These are phyloP conservation scores for Lotus japonicus DNA, from an alignment of 306 rosid genomes.

Conservation along the genomic window DNA sequence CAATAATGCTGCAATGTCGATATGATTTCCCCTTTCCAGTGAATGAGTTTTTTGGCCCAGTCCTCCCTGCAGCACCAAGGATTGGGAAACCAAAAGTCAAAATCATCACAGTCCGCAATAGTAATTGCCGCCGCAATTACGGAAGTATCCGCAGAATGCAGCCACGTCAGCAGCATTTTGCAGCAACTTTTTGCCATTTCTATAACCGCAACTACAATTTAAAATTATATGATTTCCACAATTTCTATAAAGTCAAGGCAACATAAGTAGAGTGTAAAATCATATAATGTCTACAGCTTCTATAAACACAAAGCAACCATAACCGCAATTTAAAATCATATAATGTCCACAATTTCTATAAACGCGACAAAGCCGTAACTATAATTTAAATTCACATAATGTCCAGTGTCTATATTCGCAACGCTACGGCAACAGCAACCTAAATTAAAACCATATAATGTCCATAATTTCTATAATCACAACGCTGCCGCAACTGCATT, in stretches of 20 bases:
- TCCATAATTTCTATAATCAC: not conserved
- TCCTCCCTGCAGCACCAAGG: conserved; percentile 59
- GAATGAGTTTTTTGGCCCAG: conserved; percentile 80
- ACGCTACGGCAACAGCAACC: not conserved
- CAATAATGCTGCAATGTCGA: conserved; percentile 86
- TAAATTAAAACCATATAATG: not conserved
- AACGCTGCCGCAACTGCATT: not conserved
- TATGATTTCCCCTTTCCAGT: conserved; percentile 72
- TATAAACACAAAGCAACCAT: not conserved
- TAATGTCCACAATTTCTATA: not conserved
- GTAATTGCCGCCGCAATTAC: not conserved
- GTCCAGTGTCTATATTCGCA: not conserved
- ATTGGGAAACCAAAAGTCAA: conserved; percentile 19
- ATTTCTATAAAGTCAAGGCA: no score
- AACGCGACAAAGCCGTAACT: not conserved
- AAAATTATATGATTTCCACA: not conserved
- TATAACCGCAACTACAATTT: not conserved
- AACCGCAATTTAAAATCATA: not conserved
- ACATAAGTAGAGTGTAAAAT: not conserved
- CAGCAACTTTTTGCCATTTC: not conserved
- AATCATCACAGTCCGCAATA: not conserved
- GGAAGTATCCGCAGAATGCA: not conserved
- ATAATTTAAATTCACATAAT: not conserved
- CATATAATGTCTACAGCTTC: not conserved
- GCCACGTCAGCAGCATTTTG: not conserved